Evolutionary conservation across 352 stramenopile genomes (phyloP).

Genomic region (Hyphochytrium catenoides): DNA sequence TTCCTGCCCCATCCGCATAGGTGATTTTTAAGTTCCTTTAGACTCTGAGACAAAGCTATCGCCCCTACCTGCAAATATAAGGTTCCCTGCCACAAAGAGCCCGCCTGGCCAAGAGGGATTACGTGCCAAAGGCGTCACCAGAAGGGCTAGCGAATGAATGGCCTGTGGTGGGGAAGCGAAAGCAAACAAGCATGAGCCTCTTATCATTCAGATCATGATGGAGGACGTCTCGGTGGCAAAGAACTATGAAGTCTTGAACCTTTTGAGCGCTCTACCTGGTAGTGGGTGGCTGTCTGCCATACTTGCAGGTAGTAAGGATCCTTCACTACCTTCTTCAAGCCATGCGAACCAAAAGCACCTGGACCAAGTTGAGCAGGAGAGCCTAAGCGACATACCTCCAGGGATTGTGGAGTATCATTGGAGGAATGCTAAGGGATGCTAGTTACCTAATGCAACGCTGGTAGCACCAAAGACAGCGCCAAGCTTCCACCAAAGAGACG

Average conservation of each 20-base stretch:
- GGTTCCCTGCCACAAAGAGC: conserved; percentile 25
- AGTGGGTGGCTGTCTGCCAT: conserved; percentile 49
- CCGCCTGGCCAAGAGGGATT: conserved; percentile 25
- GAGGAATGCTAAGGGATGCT: too few species aligned
- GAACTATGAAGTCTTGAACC: not conserved
- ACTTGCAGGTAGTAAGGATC: conserved; percentile 53
- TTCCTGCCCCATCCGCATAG: too few species aligned
- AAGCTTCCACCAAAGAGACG: conserved; percentile 49
- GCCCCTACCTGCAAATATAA: conserved; percentile 56
- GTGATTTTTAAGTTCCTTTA: too few species aligned
- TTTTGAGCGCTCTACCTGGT: too few species aligned
- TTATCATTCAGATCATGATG: not conserved
- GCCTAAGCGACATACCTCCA: not conserved
- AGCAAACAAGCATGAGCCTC: not conserved
- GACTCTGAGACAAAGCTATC: too few species aligned
- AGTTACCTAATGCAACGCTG: conserved; percentile 25
- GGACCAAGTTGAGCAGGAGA: not conserved
- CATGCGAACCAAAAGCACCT: conserved; percentile 53
- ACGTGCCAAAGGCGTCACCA: conserved; percentile 30
- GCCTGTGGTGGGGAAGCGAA: conserved; percentile 12
- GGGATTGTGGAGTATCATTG: not conserved
- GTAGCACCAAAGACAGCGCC: conserved; percentile 35
- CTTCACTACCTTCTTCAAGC: conserved; percentile 27
- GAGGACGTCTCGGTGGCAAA: not conserved
- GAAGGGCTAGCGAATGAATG: conserved; percentile 37